A percentile compares a stretch with the other conserved stretches of the same genome.
Conservation (phyloP, 805 yeast species). For the Candida ipomoeae region DNA sequence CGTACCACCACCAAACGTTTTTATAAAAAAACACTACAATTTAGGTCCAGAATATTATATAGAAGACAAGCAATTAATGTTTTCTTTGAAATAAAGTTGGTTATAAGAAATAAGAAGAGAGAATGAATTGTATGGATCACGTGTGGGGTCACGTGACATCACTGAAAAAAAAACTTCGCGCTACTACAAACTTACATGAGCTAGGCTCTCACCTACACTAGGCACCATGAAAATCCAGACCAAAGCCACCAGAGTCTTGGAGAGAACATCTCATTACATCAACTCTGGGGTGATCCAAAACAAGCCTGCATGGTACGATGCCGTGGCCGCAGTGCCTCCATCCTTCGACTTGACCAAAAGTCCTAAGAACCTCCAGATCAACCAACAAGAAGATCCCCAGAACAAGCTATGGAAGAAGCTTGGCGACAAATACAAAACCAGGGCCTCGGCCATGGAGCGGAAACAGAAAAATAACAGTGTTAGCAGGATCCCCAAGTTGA, state of each 20-base stretch:
- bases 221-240: conserved; percentile 56
- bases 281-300: conserved; percentile 61
- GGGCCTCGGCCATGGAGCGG: conserved; percentile 35
- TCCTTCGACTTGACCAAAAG: conserved; percentile 53
- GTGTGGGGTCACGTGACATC: conserved; percentile 6
- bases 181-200: background rate
- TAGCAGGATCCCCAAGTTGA: conserved; percentile 50
- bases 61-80: no score
- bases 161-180: conserved; percentile 4
- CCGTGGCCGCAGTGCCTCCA: conserved; percentile 82
- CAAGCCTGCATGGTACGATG: conserved; percentile 88
- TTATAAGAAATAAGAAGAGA: no score
- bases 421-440: conserved; percentile 42
- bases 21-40: no score
- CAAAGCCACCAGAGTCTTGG: conserved; percentile 70
- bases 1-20: background rate
- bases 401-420: conserved; percentile 12
- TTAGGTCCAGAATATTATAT: no score
- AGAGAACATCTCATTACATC: conserved; percentile 74
- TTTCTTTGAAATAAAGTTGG: no score
- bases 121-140: background rate
- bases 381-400: conserved; percentile 29
- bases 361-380: conserved; percentile 28
- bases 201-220: background rate
- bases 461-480: conserved; percentile 37